Percentiles rank a stretch among this genome's conserved stretches.
These are phyloP conservation scores for Barnettozyma hawaiiensis DNA, from an alignment of 1,139 yeast species.

Conservation along the genomic window DNA sequence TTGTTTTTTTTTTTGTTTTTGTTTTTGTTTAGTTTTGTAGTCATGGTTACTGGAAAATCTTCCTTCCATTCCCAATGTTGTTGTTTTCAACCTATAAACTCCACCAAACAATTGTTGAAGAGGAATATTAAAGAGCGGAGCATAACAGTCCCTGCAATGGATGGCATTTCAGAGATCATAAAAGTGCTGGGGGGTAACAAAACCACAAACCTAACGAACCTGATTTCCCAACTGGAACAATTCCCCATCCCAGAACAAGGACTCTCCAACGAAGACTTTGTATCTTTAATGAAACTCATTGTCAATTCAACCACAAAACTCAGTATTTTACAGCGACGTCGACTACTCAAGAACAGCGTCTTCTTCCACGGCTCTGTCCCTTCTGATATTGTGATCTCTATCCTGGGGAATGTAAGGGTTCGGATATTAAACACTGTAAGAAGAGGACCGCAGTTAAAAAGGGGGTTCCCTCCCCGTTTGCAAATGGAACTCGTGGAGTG, in stretches of 20 bases:
- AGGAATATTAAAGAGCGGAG: neutral
- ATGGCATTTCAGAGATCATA: neutral
- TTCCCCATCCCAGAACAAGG: slow-evolving; percentile 12
- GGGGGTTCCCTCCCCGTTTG: slow-evolving; percentile 19
- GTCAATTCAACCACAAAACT: slow-evolving; percentile 9
- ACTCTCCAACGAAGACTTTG: slow-evolving; percentile 8
- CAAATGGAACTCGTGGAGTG: slow-evolving; percentile 34
- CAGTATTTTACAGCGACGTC: slow-evolving; percentile 9
- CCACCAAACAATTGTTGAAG: neutral
- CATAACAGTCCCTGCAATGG: neutral
- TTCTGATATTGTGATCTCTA: slow-evolving; percentile 23
- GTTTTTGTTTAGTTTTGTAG: neutral
- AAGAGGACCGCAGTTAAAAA: slow-evolving; percentile 14
- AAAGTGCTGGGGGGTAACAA: neutral
- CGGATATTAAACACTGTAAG: slow-evolving; percentile 17
- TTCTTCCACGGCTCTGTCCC: slow-evolving; percentile 31
- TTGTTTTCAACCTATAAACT: neutral
- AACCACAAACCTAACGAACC: neutral
- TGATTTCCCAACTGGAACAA: slow-evolving; percentile 9
- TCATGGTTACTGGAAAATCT: neutral
- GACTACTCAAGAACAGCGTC: slow-evolving; percentile 28
- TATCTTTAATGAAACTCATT: slow-evolving; percentile 5
- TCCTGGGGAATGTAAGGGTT: slow-evolving; percentile 31
- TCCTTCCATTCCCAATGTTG: neutral
- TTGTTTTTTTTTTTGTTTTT: neutral